phyloP scores from a whole-genome alignment of 2,329 filamentous ascomycete genomes.

The Paraphaeosphaeria minitans region DNA sequence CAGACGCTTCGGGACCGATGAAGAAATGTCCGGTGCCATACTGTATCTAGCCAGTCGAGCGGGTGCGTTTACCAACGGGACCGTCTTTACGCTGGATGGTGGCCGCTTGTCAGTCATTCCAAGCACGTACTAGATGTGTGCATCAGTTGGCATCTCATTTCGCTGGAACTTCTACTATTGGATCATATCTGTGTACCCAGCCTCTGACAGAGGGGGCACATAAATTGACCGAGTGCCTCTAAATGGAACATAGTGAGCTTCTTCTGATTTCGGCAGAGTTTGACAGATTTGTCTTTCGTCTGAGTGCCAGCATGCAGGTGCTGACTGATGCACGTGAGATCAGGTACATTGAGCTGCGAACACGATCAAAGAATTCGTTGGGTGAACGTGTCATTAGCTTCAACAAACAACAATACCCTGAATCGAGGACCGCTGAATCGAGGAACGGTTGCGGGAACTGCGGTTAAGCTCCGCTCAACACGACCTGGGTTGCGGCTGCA shows the following conservation, averaged over 20 bases:
- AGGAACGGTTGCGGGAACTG: not conserved
- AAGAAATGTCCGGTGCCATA: slow-evolving; percentile 52
- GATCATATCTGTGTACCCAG: not conserved
- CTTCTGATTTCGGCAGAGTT: no score
- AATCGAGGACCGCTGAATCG: not conserved
- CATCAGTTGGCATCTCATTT: not conserved
- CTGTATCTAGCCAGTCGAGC: slow-evolving; percentile 52
- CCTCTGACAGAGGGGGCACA: not conserved
- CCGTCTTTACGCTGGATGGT: slow-evolving; percentile 21
- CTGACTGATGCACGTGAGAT: not conserved
- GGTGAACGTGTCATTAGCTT: not conserved
- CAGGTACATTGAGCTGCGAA: not conserved
- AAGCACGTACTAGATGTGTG: slow-evolving; percentile 18
- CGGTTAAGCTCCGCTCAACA: not conserved
- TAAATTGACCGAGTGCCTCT: no score
- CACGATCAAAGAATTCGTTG: not conserved
- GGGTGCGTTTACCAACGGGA: slow-evolving; percentile 42
- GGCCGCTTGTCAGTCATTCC: slow-evolving; percentile 18
- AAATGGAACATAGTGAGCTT: no score
- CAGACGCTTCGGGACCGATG: slow-evolving; percentile 45
- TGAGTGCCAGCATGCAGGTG: no score
- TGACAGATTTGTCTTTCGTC: no score
- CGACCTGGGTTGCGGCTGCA: not conserved
- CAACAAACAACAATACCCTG: not conserved
- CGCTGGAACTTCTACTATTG: not conserved